Conservation (phyloP, 805 yeast species). For the Suhomyces emberorum region DNA sequence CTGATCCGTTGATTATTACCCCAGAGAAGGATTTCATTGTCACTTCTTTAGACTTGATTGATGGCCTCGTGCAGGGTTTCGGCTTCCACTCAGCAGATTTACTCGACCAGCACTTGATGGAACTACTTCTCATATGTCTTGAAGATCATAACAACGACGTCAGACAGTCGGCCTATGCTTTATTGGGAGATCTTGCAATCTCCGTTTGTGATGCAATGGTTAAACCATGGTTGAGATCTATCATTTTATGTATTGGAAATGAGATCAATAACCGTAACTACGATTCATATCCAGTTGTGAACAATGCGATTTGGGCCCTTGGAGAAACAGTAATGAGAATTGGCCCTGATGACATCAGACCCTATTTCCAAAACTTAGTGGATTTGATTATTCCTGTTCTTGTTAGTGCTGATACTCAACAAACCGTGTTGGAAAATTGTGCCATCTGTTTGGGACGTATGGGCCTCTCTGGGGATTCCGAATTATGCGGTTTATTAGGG, state of each 20-base stretch:
- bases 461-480: conserved; percentile 59
- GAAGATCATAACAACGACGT: conserved; percentile 81
- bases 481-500: conserved; percentile 42
- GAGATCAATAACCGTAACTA: conserved; percentile 57
- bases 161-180: conserved; percentile 88
- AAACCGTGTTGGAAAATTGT: conserved; percentile 76
- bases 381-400: conserved; percentile 59
- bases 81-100: conserved; percentile 59
- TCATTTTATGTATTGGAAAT: conserved; percentile 63
- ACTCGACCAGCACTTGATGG: conserved; percentile 51
- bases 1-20: conserved; percentile 63
- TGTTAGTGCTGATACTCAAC: conserved; percentile 50
- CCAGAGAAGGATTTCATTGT: conserved; percentile 91
- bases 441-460: conserved; percentile 88
- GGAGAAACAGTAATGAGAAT: conserved; percentile 79
- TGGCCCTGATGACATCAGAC: conserved; percentile 42
- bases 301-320: conserved; percentile 90
- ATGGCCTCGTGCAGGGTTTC: conserved; percentile 90
- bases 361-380: conserved; percentile 53
- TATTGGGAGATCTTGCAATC: conserved; percentile 86
- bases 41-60: conserved; percentile 84
- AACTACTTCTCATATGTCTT: conserved; percentile 62
- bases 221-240: conserved; percentile 45
- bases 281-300: conserved; percentile 61
- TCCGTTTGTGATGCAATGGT: conserved; percentile 46